Evolutionary conservation across 495 filamentous ascomycete species (phyloP), one percentile per base, ranked within the genome.

Genomic region (Usnea hakonensis): DNA sequence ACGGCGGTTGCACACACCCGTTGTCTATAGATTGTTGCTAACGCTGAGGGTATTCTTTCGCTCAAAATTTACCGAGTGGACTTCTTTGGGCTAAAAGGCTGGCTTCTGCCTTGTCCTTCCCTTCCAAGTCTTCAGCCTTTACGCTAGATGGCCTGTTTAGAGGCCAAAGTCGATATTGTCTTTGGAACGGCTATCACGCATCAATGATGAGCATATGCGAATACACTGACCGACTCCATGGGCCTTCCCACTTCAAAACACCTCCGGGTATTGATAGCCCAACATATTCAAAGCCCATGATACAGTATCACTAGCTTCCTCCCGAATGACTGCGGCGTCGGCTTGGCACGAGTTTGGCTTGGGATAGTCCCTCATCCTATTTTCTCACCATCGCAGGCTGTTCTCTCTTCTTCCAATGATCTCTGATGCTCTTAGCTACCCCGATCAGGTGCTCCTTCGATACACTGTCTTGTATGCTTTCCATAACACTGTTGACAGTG

Each of bases 391-490:
- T 21, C 21, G 43, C 21, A 26, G 43, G 43, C 36, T 48, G 55
- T 28, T 79, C 72, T 17, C 80, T 72, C 60, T 76, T 78, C 73
- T 94, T 94, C 88, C 88, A 94, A 35, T 83, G 83, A 50, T 85
- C 79, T 64, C 85, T 83, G 62, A 95, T 90, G 33, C 67, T 74
- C 54, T 82, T 84, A n/a, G 84, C 85, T 1, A 79, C 78, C 11
- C 72, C 77, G 41, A 89, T 78, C 61, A 90, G 76, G 65, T 90
- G 84, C 54, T 87, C 73, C 72, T 88, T 71, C 57, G 85, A 77
- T 67, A 90, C 86, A 1, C 76, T 79, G 71, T 96, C 90, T 60
- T 82, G 74, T 57, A 96, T 95, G 73, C 87, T 91, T 65, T 91
- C 84, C 55, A 95, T 77, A 17, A 96, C 92, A 64, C 85, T 89